Evolutionary conservation across 2,329 filamentous ascomycete species (phyloP), one percentile per base, ranked within the genome.

Genomic region (Aschersonia sp.): DNA sequence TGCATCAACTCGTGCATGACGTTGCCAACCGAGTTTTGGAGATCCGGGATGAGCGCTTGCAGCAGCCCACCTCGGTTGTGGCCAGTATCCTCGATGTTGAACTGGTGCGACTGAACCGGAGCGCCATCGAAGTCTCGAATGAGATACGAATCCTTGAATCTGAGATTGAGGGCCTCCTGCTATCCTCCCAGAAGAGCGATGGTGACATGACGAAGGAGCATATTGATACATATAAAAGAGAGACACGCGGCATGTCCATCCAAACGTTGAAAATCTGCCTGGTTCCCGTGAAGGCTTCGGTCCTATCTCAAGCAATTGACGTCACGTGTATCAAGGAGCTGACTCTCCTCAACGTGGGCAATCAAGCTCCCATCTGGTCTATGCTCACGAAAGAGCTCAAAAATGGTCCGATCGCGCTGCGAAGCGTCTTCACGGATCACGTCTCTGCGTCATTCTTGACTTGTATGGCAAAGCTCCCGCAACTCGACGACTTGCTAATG

Each of bases 341-440:
- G 14, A 79, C 77, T 1, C 64, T 84, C 30, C 69, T 84, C 43
- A 81, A 79, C 51, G 78, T 83, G 14, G 80, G 80, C 1, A 66
- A 72, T 5, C 80, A 84, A 57, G 68, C 68, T 31, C 64, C 71
- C 0, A 73, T 83, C 51, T 84, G 80, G 80, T 64, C 67, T 2
- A 60, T 75, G 48, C 60, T 83, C 42, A 62, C 68, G 14, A 75
- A 71, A 53, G 69, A 79, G 54, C 78, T 81, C 57, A 68, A 68
- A 46, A 55, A 64, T 1, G 60, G 65, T 7, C 70, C 73, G 0
- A 62, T 83, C 41, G 67, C 71, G 0, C 59, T 84, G 42, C 67
- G 69, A 45, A 76, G 72, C 51, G 74, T 84, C 47, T 77, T 76
- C 53, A 82, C 78, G 0, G 80, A 84, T 56, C 74, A 82, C 52